Evolutionary conservation across 495 filamentous ascomycete genomes (phyloP), one percentile per base, ranked within the genome.

Genomic region (Chlorociboria aeruginascens): DNA sequence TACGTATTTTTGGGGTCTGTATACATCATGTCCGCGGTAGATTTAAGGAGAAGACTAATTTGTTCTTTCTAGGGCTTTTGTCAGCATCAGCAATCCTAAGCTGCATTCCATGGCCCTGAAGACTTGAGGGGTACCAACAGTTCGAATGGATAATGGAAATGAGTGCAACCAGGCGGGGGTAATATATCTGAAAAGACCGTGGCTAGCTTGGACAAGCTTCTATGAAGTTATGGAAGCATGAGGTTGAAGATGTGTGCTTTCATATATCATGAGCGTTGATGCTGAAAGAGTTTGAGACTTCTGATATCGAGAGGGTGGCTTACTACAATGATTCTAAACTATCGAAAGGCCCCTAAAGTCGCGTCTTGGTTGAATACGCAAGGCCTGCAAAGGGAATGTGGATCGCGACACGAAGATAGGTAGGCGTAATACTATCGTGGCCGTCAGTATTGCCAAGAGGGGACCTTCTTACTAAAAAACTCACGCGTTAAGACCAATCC

Each of bases 121-220:
- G 20, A 25, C 1, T 25, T 25, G 20, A 25, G 20, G 20, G 20
- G 20, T 25, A 25, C 20, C 20, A 25, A 25, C 20, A 25, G 20
- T 25, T 25, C 20, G 1, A 25, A 25, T 1, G 20, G 4, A 25
- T 25, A 25, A 25, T 1, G 4, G 20, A 25, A 25, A 25, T 25
- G 20, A 25, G 4, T 25, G 4, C 20, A 25, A 25, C 4, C 4
- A 25, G 4, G 20, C 20, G 20, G 2, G 20, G 20, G 4, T 25
- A 25, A 25, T 25, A 25, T 25, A 25, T 25, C 20, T 25, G 20
- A 25, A 16, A 12, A 37, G 31, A 47, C n/a, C 20, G 43, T 36
- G n/a, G 28, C 45, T 45, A 45, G 48, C 45, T 41, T 40, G 48
- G 31, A 45, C 33, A 30, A 39, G 14, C 48, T 38, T 41, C 37